Conservation (phyloP, 768 basidiomycete species). For the Hygrophorus russula region DNA sequence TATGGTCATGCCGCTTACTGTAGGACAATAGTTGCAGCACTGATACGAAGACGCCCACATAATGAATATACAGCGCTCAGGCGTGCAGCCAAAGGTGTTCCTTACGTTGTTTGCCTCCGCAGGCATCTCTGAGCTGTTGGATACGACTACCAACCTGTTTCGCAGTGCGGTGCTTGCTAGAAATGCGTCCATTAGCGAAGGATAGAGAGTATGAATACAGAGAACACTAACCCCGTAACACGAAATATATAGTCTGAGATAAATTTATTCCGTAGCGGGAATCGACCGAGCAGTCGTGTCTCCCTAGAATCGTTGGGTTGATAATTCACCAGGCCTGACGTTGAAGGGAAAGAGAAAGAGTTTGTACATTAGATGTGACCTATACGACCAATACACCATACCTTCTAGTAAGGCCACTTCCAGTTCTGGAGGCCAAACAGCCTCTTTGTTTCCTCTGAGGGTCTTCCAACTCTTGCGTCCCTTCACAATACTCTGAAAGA, state of each 20-base stretch:
- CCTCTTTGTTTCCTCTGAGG: slow-evolving; percentile 49
- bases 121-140: slow-evolving; percentile 67
- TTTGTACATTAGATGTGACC: neutral
- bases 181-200: too few relatives aligned
- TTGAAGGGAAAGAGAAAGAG: slow-evolving; percentile 10
- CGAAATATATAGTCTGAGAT: slow-evolving; percentile 68
- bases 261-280: slow-evolving; percentile 71
- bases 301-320: slow-evolving; percentile 64
- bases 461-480: slow-evolving; percentile 72
- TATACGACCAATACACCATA: slow-evolving; percentile 14
- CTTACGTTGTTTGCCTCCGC: slow-evolving; percentile 62
- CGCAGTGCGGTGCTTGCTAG: slow-evolving; percentile 45
- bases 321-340: slow-evolving; percentile 56
- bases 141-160: slow-evolving; percentile 77
- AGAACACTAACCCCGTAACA: slow-evolving; percentile 34
- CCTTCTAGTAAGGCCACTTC: slow-evolving; percentile 73
- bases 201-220: too few relatives aligned
- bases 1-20: too few relatives aligned
- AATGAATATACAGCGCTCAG: too few relatives aligned
- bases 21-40: too few relatives aligned
- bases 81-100: slow-evolving; percentile 9
- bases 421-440: slow-evolving; percentile 72
- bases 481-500: slow-evolving; percentile 55
- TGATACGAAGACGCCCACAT: too few relatives aligned
- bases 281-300: slow-evolving; percentile 61